phyloP scores from a whole-genome alignment of 2,329 filamentous ascomycete genomes.

The Pseudocercospora pini-densiflorae region DNA sequence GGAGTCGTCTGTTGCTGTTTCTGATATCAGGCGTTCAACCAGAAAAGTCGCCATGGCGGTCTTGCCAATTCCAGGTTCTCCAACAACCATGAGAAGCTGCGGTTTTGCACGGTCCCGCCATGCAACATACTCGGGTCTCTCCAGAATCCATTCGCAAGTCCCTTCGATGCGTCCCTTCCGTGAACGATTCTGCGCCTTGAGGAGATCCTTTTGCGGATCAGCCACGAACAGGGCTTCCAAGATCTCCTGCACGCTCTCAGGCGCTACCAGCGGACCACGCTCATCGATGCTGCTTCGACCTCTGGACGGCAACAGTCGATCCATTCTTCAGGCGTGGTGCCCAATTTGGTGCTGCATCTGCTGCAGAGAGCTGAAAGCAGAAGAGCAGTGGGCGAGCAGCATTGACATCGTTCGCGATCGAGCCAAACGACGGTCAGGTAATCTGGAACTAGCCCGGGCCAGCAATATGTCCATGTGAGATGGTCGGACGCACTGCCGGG shows the following conservation, averaged over 20 bases:
- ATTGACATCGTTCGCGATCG: neutral
- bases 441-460: neutral
- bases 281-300: neutral
- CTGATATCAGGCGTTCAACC: conserved; percentile 2
- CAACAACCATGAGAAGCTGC: conserved; percentile 8
- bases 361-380: neutral
- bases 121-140: neutral
- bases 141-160: conserved; percentile 10
- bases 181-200: neutral
- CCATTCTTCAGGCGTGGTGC: neutral
- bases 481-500: neutral
- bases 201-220: conserved; percentile 6
- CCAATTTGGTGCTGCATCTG: neutral
- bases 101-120: neutral
- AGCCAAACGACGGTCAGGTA: neutral
- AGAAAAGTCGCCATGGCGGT: conserved; percentile 16
- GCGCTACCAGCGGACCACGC: neutral
- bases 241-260: neutral
- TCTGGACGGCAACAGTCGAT: neutral
- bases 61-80: conserved; percentile 17
- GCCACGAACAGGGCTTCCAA: conserved; percentile 4
- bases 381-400: neutral
- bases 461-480: neutral
- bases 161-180: neutral
- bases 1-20: neutral